These are phyloP conservation scores for Kernera saxatilis DNA, from an alignment of 345 rosid species.

Conservation along the genomic window DNA sequence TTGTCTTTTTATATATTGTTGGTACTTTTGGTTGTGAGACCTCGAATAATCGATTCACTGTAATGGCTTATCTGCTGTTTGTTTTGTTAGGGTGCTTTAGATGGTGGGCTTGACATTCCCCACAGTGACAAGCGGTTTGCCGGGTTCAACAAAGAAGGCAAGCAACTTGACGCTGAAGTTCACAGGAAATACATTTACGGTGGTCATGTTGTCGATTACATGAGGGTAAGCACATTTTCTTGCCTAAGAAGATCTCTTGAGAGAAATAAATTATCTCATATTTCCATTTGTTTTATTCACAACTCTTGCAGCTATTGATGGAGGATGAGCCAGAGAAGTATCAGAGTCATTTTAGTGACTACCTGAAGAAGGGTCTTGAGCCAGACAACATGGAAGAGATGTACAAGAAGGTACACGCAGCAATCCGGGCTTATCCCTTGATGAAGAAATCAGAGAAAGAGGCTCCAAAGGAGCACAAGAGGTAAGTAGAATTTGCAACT, in stretches of 20 bases:
- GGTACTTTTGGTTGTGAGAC: neutral
- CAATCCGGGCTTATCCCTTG: conserved; percentile 52
- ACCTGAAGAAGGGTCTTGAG: conserved; percentile 41
- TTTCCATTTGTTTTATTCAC: too few relatives aligned
- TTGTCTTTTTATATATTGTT: neutral
- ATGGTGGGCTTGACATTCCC: conserved; percentile 87
- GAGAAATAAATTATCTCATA: too few relatives aligned
- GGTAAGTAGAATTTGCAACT: conserved; percentile 24
- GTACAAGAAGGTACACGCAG: conserved; percentile 65
- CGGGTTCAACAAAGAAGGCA: conserved; percentile 7
- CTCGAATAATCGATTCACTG: neutral
- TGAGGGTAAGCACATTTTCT: too few relatives aligned
- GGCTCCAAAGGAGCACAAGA: conserved; percentile 50
- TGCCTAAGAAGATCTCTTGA: too few relatives aligned
- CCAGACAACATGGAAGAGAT: conserved; percentile 48
- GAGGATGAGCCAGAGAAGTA: conserved; percentile 11
- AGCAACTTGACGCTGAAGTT: conserved; percentile 58
- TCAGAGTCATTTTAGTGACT: conserved; percentile 14
- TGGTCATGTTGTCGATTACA: conserved; percentile 73
- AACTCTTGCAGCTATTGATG: neutral
- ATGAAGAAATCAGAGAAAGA: conserved; percentile 43
- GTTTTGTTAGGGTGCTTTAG: conserved; percentile 59
- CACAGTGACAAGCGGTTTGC: conserved; percentile 83
- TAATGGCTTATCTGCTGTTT: neutral
- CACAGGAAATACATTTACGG: conserved; percentile 73